Percentiles rank a stretch among this genome's conserved stretches.
Evolutionary conservation across 1,284 basidiomycete genomes (phyloP).

Genomic region (Naganishia sp.): DNA sequence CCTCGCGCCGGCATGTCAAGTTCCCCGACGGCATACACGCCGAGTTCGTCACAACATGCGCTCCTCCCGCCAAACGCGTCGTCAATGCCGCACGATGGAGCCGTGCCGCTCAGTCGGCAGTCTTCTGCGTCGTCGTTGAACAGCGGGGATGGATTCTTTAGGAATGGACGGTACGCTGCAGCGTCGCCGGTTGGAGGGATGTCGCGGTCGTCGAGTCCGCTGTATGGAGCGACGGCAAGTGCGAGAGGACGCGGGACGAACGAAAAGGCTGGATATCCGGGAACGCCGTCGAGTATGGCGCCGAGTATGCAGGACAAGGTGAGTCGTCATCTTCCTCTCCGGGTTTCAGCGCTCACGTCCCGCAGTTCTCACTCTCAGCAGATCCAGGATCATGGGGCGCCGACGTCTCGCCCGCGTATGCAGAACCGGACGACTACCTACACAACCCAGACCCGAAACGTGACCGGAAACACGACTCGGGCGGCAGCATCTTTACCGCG

Average conservation of each 20-base stretch:
- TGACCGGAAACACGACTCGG: slow-evolving; percentile 64
- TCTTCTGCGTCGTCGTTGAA: slow-evolving; percentile 1
- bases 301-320: slow-evolving; percentile 18
- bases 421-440: slow-evolving; percentile 55
- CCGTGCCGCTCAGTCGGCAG: slow-evolving; percentile 9
- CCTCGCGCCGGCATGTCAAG: neutral
- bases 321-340: neutral
- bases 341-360: neutral
- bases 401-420: slow-evolving; percentile 34
- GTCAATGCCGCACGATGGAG: neutral
- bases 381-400: slow-evolving; percentile 34
- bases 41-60: neutral
- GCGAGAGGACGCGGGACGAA: neutral
- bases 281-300: neutral
- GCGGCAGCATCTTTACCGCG: slow-evolving; percentile 67
- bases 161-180: neutral
- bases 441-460: slow-evolving; percentile 61
- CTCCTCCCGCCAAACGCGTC: neutral
- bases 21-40: neutral
- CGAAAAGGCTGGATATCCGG: slow-evolving; percentile 7
- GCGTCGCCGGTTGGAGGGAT: neutral
- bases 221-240: neutral
- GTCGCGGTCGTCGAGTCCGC: slow-evolving; percentile 2
- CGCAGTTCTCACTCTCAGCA: slow-evolving; percentile 31
- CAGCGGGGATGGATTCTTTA: slow-evolving; percentile 10